phyloP scores from a whole-genome alignment of 495 filamentous ascomycete genomes.

The Trichoderma reesei region DNA sequence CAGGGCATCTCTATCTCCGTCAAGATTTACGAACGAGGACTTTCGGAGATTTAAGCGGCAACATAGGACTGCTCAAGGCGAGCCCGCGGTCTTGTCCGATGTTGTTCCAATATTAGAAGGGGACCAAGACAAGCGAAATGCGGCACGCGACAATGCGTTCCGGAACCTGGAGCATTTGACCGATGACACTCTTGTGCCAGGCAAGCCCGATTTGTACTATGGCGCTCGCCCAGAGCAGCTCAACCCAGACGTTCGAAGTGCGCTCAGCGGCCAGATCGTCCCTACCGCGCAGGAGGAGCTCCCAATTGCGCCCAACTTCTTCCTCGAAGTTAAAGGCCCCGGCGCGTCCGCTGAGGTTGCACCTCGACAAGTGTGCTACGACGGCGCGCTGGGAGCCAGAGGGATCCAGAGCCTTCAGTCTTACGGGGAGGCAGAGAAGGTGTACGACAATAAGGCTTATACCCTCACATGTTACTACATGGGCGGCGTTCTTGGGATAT shows the following conservation, averaged over 20 bases:
- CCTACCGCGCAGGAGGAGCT: constrained; percentile 12
- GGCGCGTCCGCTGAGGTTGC: constrained; percentile 15
- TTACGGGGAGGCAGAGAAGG: constrained; percentile 2
- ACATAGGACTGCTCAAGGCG: background rate
- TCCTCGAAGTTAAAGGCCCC: constrained; percentile 13
- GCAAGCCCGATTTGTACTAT: constrained; percentile 14
- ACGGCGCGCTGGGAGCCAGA: constrained; percentile 15
- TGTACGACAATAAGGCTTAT: constrained; percentile 15
- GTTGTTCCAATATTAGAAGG: background rate
- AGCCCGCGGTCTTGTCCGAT: background rate
- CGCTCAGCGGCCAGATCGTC: constrained; percentile 10
- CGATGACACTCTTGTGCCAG: constrained; percentile 12
- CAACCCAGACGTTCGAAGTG: constrained; percentile 8
- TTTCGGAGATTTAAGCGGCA: constrained; percentile 11
- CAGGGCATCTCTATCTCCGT: constrained; percentile 10
- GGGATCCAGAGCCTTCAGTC: constrained; percentile 14
- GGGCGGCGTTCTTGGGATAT: background rate
- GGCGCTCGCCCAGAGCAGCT: constrained; percentile 14
- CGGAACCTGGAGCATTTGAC: constrained; percentile 13
- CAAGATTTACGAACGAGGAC: constrained; percentile 4
- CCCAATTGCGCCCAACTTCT: constrained; percentile 15
- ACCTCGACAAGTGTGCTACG: constrained; percentile 14
- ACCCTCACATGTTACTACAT: constrained; percentile 14
- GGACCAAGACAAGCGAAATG: background rate
- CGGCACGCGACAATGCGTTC: constrained; percentile 11